Conservation (phyloP, 1,284 basidiomycete species). For the Anthracocystis setariae region DNA sequence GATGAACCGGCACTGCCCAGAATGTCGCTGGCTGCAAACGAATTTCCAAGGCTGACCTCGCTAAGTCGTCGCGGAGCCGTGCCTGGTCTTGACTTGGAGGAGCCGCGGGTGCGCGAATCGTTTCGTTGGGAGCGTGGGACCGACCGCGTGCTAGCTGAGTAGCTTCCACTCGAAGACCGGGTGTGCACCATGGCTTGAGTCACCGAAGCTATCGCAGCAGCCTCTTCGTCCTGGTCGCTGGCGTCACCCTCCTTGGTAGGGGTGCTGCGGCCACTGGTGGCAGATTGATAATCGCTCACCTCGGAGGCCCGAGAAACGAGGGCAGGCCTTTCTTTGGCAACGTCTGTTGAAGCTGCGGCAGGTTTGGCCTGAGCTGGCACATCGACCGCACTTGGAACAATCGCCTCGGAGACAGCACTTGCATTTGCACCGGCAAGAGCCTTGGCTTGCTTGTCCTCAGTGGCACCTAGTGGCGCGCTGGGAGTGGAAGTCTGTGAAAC, state of each 20-base stretch:
- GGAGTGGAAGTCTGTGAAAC: not conserved
- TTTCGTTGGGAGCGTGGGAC: conserved; percentile 27
- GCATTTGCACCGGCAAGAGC: not conserved
- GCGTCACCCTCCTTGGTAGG: conserved; percentile 12
- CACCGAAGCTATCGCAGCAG: conserved; percentile 14
- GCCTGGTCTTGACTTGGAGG: conserved; percentile 36
- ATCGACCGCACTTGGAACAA: not conserved
- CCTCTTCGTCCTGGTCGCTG: conserved; percentile 17
- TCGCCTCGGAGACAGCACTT: not conserved
- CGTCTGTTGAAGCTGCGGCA: not conserved
- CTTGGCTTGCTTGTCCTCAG: not conserved
- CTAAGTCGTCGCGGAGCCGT: conserved; percentile 50
- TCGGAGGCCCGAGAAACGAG: conserved; percentile 32
- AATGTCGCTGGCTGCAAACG: conserved; percentile 56
- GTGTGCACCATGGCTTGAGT: conserved; percentile 7
- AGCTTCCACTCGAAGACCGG: conserved; percentile 3
- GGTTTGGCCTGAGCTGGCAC: not conserved
- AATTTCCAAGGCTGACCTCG: conserved; percentile 56
- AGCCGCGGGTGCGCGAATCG: conserved; percentile 28
- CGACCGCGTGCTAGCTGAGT: conserved; percentile 13
- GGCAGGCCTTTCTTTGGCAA: conserved; percentile 10
- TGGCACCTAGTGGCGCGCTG: not conserved
- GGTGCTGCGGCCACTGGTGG: conserved; percentile 39
- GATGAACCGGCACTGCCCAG: conserved; percentile 22
- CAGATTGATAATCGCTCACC: conserved; percentile 41